Conservation (phyloP, 495 filamentous ascomycete species). For the Margaritispora aquatica region DNA sequence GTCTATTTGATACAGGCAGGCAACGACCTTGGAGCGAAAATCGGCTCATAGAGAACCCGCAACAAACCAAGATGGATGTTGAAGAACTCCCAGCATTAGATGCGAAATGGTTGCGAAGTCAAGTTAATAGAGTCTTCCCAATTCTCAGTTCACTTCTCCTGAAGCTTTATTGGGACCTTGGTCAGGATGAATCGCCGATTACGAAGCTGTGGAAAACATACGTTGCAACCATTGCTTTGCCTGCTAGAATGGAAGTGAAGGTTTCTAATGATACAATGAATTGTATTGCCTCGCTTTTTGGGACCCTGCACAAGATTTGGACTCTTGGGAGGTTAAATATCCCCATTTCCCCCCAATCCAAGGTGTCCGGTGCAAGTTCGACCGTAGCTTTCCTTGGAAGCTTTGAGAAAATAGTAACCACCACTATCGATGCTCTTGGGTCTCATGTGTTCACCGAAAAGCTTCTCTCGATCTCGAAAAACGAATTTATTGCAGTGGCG, state of each 20-base stretch:
- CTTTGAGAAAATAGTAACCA: slow-evolving; percentile 52
- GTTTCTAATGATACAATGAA: slow-evolving; percentile 75
- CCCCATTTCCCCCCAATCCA: background rate
- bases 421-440: slow-evolving; percentile 60
- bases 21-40: slow-evolving; percentile 67
- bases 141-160: slow-evolving; percentile 60
- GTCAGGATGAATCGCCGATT: slow-evolving; percentile 38
- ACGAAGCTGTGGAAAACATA: slow-evolving; percentile 63
- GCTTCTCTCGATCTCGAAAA: slow-evolving; percentile 41
- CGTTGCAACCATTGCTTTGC: slow-evolving; percentile 61
- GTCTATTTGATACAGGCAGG: slow-evolving; percentile 60
- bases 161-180: slow-evolving; percentile 44
- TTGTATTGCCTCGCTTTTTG: slow-evolving; percentile 66
- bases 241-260: slow-evolving; percentile 85
- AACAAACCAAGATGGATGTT: slow-evolving; percentile 41
- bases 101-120: slow-evolving; percentile 80
- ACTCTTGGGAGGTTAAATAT: slow-evolving; percentile 24
- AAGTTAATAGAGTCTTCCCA: slow-evolving; percentile 51
- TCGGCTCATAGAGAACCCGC: slow-evolving; percentile 48
- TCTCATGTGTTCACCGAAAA: slow-evolving; percentile 75
- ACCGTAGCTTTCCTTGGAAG: slow-evolving; percentile 48
- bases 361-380: background rate
- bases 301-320: slow-evolving; percentile 65
- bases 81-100: slow-evolving; percentile 76
- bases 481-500: slow-evolving; percentile 18